A percentile compares a stretch with the other conserved stretches of the same genome.
Conservation (phyloP, 768 basidiomycete genomes). For the Serendipita indica region DNA sequence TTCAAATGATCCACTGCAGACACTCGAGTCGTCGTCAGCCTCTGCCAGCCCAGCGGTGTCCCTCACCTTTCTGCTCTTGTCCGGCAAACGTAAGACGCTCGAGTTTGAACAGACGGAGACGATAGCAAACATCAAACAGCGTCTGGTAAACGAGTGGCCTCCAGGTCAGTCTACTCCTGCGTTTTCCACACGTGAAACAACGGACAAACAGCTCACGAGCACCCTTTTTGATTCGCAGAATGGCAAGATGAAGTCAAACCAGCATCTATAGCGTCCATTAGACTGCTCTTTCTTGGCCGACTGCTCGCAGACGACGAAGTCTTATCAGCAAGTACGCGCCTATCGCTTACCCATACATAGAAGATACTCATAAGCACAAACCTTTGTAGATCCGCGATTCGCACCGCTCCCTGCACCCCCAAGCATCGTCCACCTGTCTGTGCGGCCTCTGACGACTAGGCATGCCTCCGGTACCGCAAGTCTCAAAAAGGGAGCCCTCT, state of each 20-base stretch:
- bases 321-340: constrained; percentile 13
- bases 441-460: constrained; percentile 14
- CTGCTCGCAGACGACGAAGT: constrained; percentile 15
- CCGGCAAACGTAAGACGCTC: constrained; percentile 14
- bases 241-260: constrained; percentile 16
- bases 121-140: constrained; percentile 14
- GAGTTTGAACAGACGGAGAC: constrained; percentile 14
- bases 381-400: constrained; percentile 11
- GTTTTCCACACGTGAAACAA: neutral
- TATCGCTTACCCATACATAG: neutral
- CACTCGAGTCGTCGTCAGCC: neutral
- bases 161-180: constrained; percentile 11
- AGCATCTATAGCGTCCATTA: constrained; percentile 12
- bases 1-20: constrained; percentile 1
- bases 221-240: constrained; percentile 11
- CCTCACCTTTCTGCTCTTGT: constrained; percentile 15
- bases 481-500: constrained; percentile 11
- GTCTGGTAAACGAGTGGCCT: constrained; percentile 15
- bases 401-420: constrained; percentile 11
- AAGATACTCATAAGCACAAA: neutral
- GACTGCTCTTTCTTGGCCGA: constrained; percentile 15
- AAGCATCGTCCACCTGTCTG: constrained; percentile 15
- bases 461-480: constrained; percentile 9
- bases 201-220: neutral
- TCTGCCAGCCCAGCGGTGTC: constrained; percentile 9